Percentiles rank a stretch among this genome's conserved stretches.
phyloP scores from a whole-genome alignment of 2,329 filamentous ascomycete species.

The Thelonectria blattea region DNA sequence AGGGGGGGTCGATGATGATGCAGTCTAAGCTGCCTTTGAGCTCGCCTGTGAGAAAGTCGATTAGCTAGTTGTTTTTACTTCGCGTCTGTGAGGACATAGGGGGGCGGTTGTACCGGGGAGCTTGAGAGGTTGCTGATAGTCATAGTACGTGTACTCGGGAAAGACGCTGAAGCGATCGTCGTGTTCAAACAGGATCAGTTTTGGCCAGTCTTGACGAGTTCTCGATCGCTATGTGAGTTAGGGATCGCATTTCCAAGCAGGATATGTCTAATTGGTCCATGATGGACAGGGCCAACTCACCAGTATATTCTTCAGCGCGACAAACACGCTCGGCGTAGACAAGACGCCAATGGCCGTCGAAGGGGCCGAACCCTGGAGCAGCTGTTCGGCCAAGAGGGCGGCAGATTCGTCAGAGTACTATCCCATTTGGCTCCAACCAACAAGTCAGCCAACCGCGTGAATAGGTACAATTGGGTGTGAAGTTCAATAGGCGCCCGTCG shows the following conservation, averaged over 20 bases:
- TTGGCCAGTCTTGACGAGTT: slow-evolving; percentile 50
- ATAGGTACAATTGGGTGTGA: no score
- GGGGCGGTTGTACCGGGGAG: slow-evolving; percentile 56
- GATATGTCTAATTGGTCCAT: not conserved
- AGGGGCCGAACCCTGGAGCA: slow-evolving; percentile 65
- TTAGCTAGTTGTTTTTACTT: not conserved
- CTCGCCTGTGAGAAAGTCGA: slow-evolving; percentile 43
- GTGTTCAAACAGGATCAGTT: slow-evolving; percentile 72
- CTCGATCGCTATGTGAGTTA: slow-evolving; percentile 26
- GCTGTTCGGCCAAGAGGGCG: slow-evolving; percentile 63
- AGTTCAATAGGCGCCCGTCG: not conserved
- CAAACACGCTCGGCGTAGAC: slow-evolving; percentile 78
- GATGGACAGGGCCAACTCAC: slow-evolving; percentile 46
- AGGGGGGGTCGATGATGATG: slow-evolving; percentile 79
- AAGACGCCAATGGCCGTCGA: slow-evolving; percentile 70
- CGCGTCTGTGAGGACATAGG: not conserved
- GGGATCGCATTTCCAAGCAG: slow-evolving; percentile 21
- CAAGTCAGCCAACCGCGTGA: not conserved
- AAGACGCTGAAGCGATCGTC: slow-evolving; percentile 78
- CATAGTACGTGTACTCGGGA: slow-evolving; percentile 75
- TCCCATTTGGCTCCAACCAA: not conserved
- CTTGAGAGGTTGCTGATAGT: slow-evolving; percentile 72
- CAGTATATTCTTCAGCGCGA: slow-evolving; percentile 74
- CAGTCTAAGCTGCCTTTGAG: slow-evolving; percentile 71
- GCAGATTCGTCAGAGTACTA: slow-evolving; percentile 79